Evolutionary conservation across 257 asterid genomes (phyloP).

Genomic region (Capsicum chinense): DNA sequence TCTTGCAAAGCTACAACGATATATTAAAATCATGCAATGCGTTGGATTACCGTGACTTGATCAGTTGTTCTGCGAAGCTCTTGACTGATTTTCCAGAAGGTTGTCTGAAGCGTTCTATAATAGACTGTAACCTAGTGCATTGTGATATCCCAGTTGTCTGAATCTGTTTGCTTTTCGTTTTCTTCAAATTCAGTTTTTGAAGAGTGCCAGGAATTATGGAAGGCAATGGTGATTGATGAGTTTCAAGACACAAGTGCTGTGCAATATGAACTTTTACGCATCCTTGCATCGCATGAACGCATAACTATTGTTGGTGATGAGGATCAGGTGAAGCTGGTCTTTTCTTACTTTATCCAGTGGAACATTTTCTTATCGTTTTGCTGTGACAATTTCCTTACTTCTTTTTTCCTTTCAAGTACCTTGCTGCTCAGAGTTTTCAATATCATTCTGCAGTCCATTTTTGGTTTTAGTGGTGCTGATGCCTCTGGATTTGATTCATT

Average conservation of each 20-base stretch:
- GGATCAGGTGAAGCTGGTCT: constrained; percentile 73
- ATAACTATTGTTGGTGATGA: constrained; percentile 97
- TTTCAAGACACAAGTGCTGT: constrained; percentile 97
- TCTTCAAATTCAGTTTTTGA: constrained; percentile 54
- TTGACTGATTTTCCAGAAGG: constrained; percentile 91
- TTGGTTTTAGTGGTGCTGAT: constrained; percentile 97
- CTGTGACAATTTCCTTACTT: too few species aligned
- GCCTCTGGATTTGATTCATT: constrained; percentile 90
- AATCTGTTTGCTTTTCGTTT: constrained; percentile 37
- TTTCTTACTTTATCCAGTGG: constrained; percentile 27
- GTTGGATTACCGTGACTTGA: constrained; percentile 91
- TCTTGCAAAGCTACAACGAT: constrained; percentile 71
- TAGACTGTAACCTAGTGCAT: constrained; percentile 21
- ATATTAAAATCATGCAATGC: constrained; percentile 91
- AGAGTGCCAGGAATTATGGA: constrained; percentile 83
- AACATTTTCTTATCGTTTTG: too few species aligned
- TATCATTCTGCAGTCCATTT: constrained; percentile 65
- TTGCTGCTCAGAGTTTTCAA: too few species aligned
- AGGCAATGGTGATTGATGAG: constrained; percentile 90
- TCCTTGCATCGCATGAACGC: constrained; percentile 80
- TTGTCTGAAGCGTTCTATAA: constrained; percentile 42
- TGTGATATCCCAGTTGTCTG: constrained; percentile 31
- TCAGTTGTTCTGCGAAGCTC: constrained; percentile 81
- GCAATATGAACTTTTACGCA: constrained; percentile 73
- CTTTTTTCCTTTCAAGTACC: too few species aligned